Evolutionary conservation across 768 basidiomycete genomes (phyloP), one percentile per base, ranked within the genome.

Genomic region (Hypsizygus marmoreus): DNA sequence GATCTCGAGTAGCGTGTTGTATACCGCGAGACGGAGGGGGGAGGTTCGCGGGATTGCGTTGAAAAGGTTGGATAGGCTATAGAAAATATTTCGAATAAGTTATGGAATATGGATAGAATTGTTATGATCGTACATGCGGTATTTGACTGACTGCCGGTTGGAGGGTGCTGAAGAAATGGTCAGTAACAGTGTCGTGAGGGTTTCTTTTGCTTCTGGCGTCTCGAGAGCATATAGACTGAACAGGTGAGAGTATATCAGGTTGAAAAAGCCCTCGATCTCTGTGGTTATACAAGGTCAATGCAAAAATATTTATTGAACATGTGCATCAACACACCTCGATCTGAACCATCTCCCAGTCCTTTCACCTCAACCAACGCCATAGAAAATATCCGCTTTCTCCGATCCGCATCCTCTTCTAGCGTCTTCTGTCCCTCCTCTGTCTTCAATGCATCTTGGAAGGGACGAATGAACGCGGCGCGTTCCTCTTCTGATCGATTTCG

Each of bases 181-280:
- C 51, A 68, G 67, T 35, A 86, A 65, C 36, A 91, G 70, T 22
- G 68, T 59, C 12, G 65, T 58, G 33, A 85, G 56, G 54, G 76
- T 75, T 41, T 73, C 62, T 56, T 70, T 79, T n/a, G 72, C 72
- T 62, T 85, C 81, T 13, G 77, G 61, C 4, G 81, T 76, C 45
- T 80, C 75, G 36, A 68, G 49, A 6, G 80, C 65, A 66, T 80
- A 84, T 19, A 88, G 68, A 8, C 76, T 65, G 52, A 88, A 76
- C 29, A 91, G 60, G 67, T 91, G 88, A 2, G 89, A 78, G 57
- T 80, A 86, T 32, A 92, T 61, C 25, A 92, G 75, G 65, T 91
- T 91, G 75, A 91, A 92, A 65, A 91, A 92, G 14, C 91, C 91
- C 68, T 92, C 89, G 51, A 83, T 82, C 68, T 93, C 86, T 88